Conservation (phyloP, 345 rosid genomes). For the Aquilaria yunnanensis region DNA sequence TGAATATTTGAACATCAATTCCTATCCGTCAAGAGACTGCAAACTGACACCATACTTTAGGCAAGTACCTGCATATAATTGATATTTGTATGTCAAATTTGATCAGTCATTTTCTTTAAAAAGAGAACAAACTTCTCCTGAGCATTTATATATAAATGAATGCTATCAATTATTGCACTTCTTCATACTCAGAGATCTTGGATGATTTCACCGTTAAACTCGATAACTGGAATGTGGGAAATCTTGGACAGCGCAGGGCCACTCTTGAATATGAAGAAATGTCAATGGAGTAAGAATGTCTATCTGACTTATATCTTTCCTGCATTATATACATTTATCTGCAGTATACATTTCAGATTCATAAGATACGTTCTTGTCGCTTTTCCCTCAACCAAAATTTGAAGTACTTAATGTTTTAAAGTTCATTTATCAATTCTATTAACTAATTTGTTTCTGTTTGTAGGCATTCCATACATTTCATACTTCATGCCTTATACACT, state of each 20-base stretch:
- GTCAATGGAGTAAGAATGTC: slow-evolving; percentile 50
- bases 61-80: no score
- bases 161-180: no score
- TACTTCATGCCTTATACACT: slow-evolving; percentile 82
- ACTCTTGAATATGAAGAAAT: slow-evolving; percentile 72
- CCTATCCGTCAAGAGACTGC: no score
- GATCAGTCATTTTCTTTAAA: no score
- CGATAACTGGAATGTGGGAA: no score
- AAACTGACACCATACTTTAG: no score
- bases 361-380: neutral
- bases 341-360: neutral
- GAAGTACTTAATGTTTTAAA: neutral
- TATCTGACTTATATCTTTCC: neutral
- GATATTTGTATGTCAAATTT: no score
- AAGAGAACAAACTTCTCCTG: no score
- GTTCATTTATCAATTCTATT: slow-evolving; percentile 1
- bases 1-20: no score
- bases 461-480: slow-evolving; percentile 91
- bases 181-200: no score
- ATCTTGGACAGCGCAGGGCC: slow-evolving; percentile 5
- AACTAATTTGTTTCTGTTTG: slow-evolving; percentile 3
- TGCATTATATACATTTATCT: slow-evolving; percentile 5
- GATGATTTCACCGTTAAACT: no score
- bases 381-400: neutral
- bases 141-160: no score